Evolutionary conservation across 106 monocot species (phyloP).

Genomic region (Agapanthus africanus): DNA sequence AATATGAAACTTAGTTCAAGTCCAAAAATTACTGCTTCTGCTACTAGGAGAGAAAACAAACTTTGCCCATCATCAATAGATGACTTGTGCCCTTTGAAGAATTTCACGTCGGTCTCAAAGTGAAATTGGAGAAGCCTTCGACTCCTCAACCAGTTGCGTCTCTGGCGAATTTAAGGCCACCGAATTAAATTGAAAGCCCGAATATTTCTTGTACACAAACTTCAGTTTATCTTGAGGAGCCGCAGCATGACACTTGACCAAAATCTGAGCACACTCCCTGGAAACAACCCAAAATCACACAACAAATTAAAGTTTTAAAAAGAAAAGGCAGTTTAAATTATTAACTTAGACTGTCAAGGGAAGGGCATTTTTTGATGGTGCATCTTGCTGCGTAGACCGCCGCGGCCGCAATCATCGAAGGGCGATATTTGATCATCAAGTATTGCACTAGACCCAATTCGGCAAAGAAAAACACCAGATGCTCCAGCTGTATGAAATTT

Average conservation of each 20-base stretch:
- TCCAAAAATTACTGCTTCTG: too few species aligned
- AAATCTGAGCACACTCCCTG: conserved; percentile 25
- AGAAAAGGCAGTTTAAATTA: background rate
- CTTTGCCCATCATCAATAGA: too few species aligned
- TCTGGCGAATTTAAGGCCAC: conserved; percentile 36
- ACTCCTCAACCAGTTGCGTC: conserved; percentile 16
- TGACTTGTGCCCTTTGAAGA: too few species aligned
- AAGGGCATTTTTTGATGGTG: conserved; percentile 40
- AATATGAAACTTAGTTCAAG: too few species aligned
- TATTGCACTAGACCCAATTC: conserved; percentile 58
- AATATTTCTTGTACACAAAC: conserved; percentile 46
- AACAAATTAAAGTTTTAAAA: too few species aligned
- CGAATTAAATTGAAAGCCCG: conserved; percentile 16
- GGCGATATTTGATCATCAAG: conserved; percentile 24
- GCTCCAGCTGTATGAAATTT: conserved; percentile 42
- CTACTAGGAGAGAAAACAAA: too few species aligned
- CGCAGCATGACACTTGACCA: conserved; percentile 22
- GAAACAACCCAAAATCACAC: background rate
- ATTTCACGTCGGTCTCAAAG: too few species aligned
- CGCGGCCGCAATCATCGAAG: conserved; percentile 53
- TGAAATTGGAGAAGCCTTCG: too few species aligned
- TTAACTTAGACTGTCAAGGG: background rate
- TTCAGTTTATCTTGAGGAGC: conserved; percentile 33
- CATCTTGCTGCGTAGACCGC: conserved; percentile 50
- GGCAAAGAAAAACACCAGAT: conserved; percentile 58